Conservation (phyloP, 2,329 filamentous ascomycete species). For the Pyrenophora seminiperda region DNA sequence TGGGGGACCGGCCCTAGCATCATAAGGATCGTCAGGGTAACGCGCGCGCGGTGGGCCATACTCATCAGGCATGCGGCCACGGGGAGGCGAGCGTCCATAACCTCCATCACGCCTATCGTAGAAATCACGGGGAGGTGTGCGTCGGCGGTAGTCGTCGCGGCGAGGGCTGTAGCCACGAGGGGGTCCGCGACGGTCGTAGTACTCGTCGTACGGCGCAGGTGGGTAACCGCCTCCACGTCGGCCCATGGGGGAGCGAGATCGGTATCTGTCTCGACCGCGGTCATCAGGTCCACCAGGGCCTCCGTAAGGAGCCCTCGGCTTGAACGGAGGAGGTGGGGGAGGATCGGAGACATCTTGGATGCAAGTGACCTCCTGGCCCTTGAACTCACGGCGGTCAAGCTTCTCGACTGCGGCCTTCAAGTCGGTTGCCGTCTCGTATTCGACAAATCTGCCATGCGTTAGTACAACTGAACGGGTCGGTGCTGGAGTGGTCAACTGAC, state of each 20-base stretch:
- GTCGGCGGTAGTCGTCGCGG: constrained; percentile 85
- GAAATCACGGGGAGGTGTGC: constrained; percentile 77
- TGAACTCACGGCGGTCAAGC: constrained; percentile 90
- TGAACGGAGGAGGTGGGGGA: constrained; percentile 45
- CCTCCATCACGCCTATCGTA: constrained; percentile 72
- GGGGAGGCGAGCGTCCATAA: constrained; percentile 66
- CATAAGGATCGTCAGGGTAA: constrained; percentile 78
- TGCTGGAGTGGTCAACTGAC: constrained; percentile 59
- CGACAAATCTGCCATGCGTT: constrained; percentile 74
- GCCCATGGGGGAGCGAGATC: constrained; percentile 74
- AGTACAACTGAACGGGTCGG: not conserved
- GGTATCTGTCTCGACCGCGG: constrained; percentile 70
- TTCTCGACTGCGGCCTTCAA: constrained; percentile 92
- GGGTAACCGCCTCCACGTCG: constrained; percentile 65
- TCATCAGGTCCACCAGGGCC: constrained; percentile 61
- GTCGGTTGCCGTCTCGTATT: constrained; percentile 92
- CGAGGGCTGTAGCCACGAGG: constrained; percentile 84
- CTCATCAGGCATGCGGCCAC: constrained; percentile 79
- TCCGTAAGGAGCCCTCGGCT: constrained; percentile 42
- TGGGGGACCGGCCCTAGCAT: constrained; percentile 58
- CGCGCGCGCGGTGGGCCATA: constrained; percentile 65
- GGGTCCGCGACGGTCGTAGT: constrained; percentile 79
- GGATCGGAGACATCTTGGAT: constrained; percentile 73
- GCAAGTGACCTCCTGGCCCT: constrained; percentile 84
- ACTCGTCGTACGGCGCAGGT: constrained; percentile 67